Base-by-base conservation (phyloP, 2,329 filamentous ascomycete species). In the Seiridium cupressi region DNA sequence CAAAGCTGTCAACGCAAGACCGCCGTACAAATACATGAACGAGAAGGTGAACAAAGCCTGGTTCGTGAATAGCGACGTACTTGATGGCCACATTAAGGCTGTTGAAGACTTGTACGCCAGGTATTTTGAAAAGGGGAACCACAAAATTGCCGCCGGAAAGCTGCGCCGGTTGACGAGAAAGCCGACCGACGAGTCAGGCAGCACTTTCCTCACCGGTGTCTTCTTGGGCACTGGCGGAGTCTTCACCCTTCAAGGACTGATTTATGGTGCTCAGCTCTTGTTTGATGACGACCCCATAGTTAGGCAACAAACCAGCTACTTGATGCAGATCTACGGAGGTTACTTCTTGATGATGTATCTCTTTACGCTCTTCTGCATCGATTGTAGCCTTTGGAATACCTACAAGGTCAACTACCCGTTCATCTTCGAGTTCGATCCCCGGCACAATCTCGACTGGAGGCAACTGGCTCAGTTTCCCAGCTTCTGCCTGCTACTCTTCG, bases 381-480 rank as follows among this genome's bases (percentile, higher is more conserved):
- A 93, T 69, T 96, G 93, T 72, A 87, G 88, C 59, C 77, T 96
- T 13, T 99, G 94, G 92, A 86, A 87, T 5, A 80, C 79, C 56
- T 88, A 89, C 72, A 96, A 94, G 75, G 91, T 99, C 76, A 99
- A 99, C 72, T 98, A 98, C 73, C 86, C 89, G 58, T 97, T 97
- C 74, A 92, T 98, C 66, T 99, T 99, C 71, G 95, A 99, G 76
- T 95, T 97, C 70, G 93, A 98, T 78, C 88, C 89, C 58, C 84
- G 94, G 60, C 88, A 95, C 72, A 86, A 89, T 64, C 79, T 98
- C 35, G 92, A 98, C 74, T 99, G 94, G 93, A 88, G 91, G 66
- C 88, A 97, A 72, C 81, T 97, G 36, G 82, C 90, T 5, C 91
- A 95, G 81, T 89, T 98, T 63, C 93, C 95, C 2, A 91, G 91